Evolutionary conservation across 768 basidiomycete genomes (phyloP), one percentile per base, ranked within the genome.

Genomic region (Cystobasidium tubakii): DNA sequence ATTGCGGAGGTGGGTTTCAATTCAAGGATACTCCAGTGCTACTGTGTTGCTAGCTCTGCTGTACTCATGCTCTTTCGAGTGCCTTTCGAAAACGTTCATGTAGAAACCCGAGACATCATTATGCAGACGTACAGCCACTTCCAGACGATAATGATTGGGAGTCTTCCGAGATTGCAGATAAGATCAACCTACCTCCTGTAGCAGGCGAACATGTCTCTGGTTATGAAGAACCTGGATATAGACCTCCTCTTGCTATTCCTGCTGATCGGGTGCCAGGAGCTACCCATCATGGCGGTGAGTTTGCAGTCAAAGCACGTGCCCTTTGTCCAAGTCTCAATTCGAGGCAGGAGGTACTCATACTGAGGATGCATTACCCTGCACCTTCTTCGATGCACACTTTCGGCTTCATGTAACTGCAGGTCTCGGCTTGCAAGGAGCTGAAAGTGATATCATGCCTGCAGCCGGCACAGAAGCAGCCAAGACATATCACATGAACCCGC

Each of bases 401-500:
- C n/a, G n/a, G n/a, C n/a, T n/a, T n/a, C n/a, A n/a, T n/a, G n/a
- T n/a, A n/a, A n/a, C 39, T 42, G 42, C 46, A 39, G 67, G 57
- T 10, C 43, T 66, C 54, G 57, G 46, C 29, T 62, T 46, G 21
- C 62, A 63, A 31, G 66, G 62, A 13, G 60, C 73, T 34, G 21
- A 75, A 67, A 42, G 39, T 12, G 54, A 39, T 67, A 34, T 53
- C 54, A 29, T 53, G 36, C 17, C 69, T 62, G n/a, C 62, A 67
- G 29, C 73, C 46, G 21, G 23, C n/a, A 19, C 50, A 17, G 53
- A 71, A 62, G 39, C 29, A 23, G 54, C 76, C 33, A 42, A 34
- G 23, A n/a, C 43, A 44, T 63, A 69, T 6, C 65, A 54, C 4
- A 77, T 77, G 76, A 39, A 72, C 0, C 78, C 78, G 0, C 63